Conservation (phyloP, 164 flowering plant genomes). For the Malania oleifera region DNA sequence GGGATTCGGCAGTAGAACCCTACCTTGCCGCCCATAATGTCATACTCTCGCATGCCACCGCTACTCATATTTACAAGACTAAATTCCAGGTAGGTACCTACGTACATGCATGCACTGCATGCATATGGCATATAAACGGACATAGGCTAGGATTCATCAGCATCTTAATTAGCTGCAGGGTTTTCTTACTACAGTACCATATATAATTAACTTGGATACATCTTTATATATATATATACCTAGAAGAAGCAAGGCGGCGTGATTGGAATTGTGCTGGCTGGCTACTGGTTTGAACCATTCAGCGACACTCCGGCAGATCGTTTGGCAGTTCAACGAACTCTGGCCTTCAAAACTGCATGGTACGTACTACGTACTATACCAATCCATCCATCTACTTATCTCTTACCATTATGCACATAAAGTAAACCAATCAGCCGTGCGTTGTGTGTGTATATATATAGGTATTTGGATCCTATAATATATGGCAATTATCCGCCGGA, state of each 20-base stretch:
- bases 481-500: constrained; percentile 2
- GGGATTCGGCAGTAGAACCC: constrained; percentile 1
- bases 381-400: too few species aligned
- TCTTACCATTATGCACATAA: too few species aligned
- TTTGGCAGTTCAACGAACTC: not conserved
- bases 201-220: too few species aligned
- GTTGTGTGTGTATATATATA: not conserved
- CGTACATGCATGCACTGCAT: not conserved
- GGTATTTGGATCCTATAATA: constrained; percentile 3
- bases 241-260: constrained; percentile 5
- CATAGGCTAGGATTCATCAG: too few species aligned
- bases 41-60: constrained; percentile 1
- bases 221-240: not conserved
- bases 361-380: too few species aligned
- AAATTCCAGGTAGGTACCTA: not conserved
- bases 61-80: not conserved
- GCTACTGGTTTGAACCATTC: not conserved
- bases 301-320: not conserved
- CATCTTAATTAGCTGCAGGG: too few species aligned
- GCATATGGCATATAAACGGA: not conserved
- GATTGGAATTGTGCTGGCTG: not conserved
- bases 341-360: not conserved
- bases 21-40: constrained; percentile 2
- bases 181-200: too few species aligned
- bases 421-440: too few species aligned